These are phyloP conservation scores for Leptodermis oblonga DNA, from an alignment of 257 asterid genomes.

Conservation along the genomic window DNA sequence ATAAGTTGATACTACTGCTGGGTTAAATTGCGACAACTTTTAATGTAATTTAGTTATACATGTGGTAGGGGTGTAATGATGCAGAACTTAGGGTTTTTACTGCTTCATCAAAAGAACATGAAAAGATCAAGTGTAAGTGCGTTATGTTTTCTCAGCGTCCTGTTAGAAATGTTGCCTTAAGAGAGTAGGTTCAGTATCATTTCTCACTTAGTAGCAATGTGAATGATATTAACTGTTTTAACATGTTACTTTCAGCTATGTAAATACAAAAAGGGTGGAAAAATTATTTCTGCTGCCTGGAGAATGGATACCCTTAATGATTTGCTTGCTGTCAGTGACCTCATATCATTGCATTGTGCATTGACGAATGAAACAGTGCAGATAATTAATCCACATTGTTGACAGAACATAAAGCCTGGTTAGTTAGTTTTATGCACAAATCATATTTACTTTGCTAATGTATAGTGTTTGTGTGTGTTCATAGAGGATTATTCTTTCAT, in stretches of 20 bases:
- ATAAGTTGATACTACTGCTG: too few relatives aligned
- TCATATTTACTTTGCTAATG: background rate
- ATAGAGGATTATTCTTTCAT: conserved; percentile 28
- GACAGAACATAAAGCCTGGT: conserved; percentile 97
- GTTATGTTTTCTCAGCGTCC: conserved; percentile 99
- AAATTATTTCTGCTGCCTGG: conserved; percentile 77
- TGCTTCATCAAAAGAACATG: conserved; percentile 73
- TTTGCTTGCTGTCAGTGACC: conserved; percentile 97
- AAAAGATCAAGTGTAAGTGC: conserved; percentile 85
- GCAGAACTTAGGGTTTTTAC: conserved; percentile 87
- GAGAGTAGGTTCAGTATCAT: conserved; percentile 59
- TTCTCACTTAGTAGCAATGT: background rate
- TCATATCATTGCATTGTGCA: conserved; percentile 89
- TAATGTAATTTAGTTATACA: too few relatives aligned
- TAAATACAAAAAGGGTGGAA: conserved; percentile 93
- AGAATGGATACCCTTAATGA: conserved; percentile 98
- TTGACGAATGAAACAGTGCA: conserved; percentile 83
- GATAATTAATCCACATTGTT: conserved; percentile 79
- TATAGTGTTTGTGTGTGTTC: conserved; percentile 15
- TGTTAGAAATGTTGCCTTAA: conserved; percentile 94
- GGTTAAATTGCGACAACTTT: too few relatives aligned
- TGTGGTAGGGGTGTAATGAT: too few relatives aligned
- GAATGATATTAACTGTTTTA: conserved; percentile 11
- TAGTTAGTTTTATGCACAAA: conserved; percentile 3
- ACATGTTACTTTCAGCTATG: conserved; percentile 58